Evolutionary conservation across 805 yeast genomes (phyloP), one percentile per base, ranked within the genome.

Genomic region (Huiozyma naganishii): DNA sequence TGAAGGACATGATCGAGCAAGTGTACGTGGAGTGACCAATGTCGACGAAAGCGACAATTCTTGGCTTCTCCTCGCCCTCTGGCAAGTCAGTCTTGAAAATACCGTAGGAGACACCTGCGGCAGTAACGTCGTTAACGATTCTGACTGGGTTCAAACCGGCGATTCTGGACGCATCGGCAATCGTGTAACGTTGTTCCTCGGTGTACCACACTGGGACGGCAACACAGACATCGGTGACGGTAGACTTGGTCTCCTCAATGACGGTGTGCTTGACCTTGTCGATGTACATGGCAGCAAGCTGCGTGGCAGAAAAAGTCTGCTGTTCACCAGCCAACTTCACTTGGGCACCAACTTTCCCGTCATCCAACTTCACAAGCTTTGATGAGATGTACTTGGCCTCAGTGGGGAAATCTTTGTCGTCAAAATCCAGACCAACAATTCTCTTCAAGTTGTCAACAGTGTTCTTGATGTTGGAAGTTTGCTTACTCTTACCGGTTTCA

Each of bases 21-120:
- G 92, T 85, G 75, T 79, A 90, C 41, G 95, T 79, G 37, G 97
- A 87, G 74, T 92, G 95, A 57, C 99, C 99, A 67, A 94, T 85
- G 68, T 92, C 99, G 48, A 92, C 80, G 59, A 92, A 85, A 41
- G 95, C 97, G 56, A 92, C 83, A 61, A 77, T 83, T 72, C 83
- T 81, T 61, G 89, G 82, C 67, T 82, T 83, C 58, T 86, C 95
- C 41, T 61, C 66, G 43, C 54, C 61, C 68, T 88, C 97, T 59
- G 97, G 96, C 59, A 92, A 76, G 63, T 90, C 97, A 53, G 84
- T 77, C 78, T 92, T 89, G 83, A 92, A 92, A 48, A 92, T 96
- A 74, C 98, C 98, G 73, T 92, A 94, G 57, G 97, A 94, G 52
- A 92, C 95, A 59, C 97, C 97, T 49, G 98, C 98, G 48, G 98